These are phyloP conservation scores for Solanum pinnatisectum DNA, from an alignment of 257 asterid genomes.

Conservation along the genomic window DNA sequence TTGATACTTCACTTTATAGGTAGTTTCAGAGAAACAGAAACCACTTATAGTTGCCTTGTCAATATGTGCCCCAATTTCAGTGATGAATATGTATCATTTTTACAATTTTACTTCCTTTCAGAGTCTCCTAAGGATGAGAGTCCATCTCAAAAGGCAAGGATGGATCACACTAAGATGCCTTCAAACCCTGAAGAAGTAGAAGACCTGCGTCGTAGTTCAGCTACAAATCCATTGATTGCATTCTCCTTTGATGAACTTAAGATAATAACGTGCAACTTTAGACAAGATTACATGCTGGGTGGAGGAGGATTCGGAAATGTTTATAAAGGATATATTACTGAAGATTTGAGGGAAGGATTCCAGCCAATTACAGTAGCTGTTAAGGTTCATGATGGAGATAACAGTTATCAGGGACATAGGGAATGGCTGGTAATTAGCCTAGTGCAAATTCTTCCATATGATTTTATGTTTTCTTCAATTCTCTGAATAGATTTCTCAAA, in stretches of 20 bases:
- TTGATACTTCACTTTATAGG: background rate
- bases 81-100: background rate
- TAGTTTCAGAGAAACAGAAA: background rate
- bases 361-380: slow-evolving; percentile 62
- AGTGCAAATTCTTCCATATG: background rate
- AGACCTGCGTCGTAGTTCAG: slow-evolving; percentile 51
- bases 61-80: background rate
- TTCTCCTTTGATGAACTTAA: slow-evolving; percentile 63
- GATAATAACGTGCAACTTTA: slow-evolving; percentile 63
- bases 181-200: slow-evolving; percentile 95
- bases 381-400: slow-evolving; percentile 89
- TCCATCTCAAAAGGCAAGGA: slow-evolving; percentile 27
- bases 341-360: slow-evolving; percentile 32
- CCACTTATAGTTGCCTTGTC: background rate
- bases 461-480: background rate
- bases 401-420: slow-evolving; percentile 89
- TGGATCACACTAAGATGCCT: slow-evolving; percentile 46
- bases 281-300: slow-evolving; percentile 86
- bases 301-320: slow-evolving; percentile 96
- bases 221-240: slow-evolving; percentile 54
- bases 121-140: slow-evolving; percentile 39
- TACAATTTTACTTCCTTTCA: slow-evolving; percentile 5
- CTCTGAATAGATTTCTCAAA: background rate
- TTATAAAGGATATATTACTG: slow-evolving; percentile 65
- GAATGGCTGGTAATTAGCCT: slow-evolving; percentile 75